Evolutionary conservation across 2,329 filamentous ascomycete genomes (phyloP), one percentile per base, ranked within the genome.

Genomic region (Fusarium continuum): DNA sequence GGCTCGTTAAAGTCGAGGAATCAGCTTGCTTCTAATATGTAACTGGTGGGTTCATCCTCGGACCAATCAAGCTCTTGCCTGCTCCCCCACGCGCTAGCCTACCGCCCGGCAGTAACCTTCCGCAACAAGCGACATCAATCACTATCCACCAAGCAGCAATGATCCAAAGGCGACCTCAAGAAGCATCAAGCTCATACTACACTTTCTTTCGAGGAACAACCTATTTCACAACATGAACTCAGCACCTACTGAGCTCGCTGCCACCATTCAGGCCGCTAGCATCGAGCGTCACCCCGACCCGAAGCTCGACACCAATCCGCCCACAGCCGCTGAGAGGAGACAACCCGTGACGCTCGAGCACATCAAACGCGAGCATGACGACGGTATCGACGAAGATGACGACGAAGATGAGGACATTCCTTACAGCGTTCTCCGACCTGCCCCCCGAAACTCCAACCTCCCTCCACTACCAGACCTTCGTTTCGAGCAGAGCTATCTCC

Each of bases 401-500:
- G 77, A 79, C 3, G 83, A 84, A 16, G 55, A 61, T 23, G 86
- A 88, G 45, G 88, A 91, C 51, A 87, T 92, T 19, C 89, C 89
- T 11, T 82, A 88, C 60, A 89, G 86, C 65, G 83, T 89, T 6
- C 76, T 93, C 46, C 81, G 82, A 36, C 82, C 87, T 40, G 76
- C 81, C 51, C 79, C 79, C 46, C 81, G 80, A 41, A 71, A 72
- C 40, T 75, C 77, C 29, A 75, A 78, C 34, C 79, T 88, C 50
- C 85, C 84, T 25, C 85, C 87, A 8, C 85, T 97, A 72, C 93
- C 93, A 5, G 95, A 99, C 79, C 81, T 99, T 67, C 87, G 95
- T 36, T 98, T 98, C 78, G 95, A 99, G 80, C 95, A 99, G 84
- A 97, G 93, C 82, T 99, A 99, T 77, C 85, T 99, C 51, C 90